Percentiles rank a stretch among this genome's conserved stretches.
phyloP scores from a whole-genome alignment of 805 yeast genomes.

The Nakazawaea sp. region DNA sequence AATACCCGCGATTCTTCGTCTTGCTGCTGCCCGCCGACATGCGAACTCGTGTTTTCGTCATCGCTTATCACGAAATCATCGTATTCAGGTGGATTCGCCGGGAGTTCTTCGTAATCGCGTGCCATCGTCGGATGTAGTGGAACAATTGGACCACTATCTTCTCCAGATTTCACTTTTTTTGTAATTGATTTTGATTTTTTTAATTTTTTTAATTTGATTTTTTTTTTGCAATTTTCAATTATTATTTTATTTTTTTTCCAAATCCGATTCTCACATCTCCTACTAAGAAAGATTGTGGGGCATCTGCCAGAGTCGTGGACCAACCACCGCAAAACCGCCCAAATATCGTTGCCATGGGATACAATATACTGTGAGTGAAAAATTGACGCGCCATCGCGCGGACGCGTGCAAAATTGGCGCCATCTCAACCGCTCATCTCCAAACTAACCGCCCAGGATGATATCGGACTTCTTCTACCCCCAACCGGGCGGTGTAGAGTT shows the following conservation, averaged over 20 bases:
- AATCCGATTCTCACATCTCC: no score
- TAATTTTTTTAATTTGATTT: no score
- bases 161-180: no score
- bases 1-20: slow-evolving; percentile 12
- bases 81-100: slow-evolving; percentile 10
- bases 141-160: no score
- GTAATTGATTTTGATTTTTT: no score
- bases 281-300: no score
- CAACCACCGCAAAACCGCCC: no score
- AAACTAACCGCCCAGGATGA: slow-evolving; percentile 41
- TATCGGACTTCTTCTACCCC: slow-evolving; percentile 95
- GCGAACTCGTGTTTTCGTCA: slow-evolving; percentile 4
- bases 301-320: no score
- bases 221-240: no score
- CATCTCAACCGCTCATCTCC: neutral
- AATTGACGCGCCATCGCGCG: neutral
- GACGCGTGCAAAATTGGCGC: no score
- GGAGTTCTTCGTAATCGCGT: slow-evolving; percentile 6
- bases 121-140: neutral
- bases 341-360: slow-evolving; percentile 1
- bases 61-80: slow-evolving; percentile 9
- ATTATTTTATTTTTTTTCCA: no score
- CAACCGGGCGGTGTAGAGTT: slow-evolving; percentile 98
- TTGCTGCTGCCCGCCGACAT: neutral
- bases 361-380: slow-evolving; percentile 9